A percentile compares a stretch with the other conserved stretches of the same genome.
Conservation (phyloP, 129 eudicot species). For the Chrysanthemum seticuspe region DNA sequence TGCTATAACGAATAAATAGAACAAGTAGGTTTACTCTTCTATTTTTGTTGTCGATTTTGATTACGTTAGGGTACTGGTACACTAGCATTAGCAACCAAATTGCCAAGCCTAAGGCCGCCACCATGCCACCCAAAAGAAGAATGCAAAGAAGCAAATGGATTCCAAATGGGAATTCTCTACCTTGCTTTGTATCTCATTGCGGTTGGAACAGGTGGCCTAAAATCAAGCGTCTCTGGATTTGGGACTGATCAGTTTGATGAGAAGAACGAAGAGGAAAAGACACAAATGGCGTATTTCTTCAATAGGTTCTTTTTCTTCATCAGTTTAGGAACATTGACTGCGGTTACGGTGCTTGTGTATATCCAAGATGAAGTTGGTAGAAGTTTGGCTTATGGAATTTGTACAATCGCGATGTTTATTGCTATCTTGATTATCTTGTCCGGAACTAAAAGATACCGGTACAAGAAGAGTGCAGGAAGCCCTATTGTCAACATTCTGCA, state of each 20-base stretch:
- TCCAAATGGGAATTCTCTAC: constrained; percentile 85
- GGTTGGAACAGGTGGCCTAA: constrained; percentile 84
- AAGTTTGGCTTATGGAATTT: constrained; percentile 74
- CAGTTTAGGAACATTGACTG: constrained; percentile 68
- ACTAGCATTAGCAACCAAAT: constrained; percentile 58
- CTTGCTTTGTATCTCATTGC: constrained; percentile 79
- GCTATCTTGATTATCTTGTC: constrained; percentile 64
- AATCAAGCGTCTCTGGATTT: constrained; percentile 86
- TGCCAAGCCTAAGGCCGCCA: constrained; percentile 75
- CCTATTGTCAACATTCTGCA: constrained; percentile 76
- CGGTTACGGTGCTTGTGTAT: constrained; percentile 85
- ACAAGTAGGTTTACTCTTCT: too few relatives aligned
- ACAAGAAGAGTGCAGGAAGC: constrained; percentile 80
- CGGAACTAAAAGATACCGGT: constrained; percentile 72
- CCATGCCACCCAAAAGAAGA: constrained; percentile 41
- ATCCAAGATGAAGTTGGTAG: constrained; percentile 77
- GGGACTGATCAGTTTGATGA: constrained; percentile 91
- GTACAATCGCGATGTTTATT: constrained; percentile 60
- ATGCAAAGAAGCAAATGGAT: constrained; percentile 66
- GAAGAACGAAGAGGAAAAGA: constrained; percentile 62
- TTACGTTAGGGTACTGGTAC: constrained; percentile 68
- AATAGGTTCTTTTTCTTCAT: constrained; percentile 87
- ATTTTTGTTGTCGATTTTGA: background rate
- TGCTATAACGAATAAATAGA: too few relatives aligned
- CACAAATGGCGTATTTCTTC: constrained; percentile 76